These are phyloP conservation scores for Dillenia turbinata DNA, from an alignment of 164 flowering plant species.

Conservation along the genomic window DNA sequence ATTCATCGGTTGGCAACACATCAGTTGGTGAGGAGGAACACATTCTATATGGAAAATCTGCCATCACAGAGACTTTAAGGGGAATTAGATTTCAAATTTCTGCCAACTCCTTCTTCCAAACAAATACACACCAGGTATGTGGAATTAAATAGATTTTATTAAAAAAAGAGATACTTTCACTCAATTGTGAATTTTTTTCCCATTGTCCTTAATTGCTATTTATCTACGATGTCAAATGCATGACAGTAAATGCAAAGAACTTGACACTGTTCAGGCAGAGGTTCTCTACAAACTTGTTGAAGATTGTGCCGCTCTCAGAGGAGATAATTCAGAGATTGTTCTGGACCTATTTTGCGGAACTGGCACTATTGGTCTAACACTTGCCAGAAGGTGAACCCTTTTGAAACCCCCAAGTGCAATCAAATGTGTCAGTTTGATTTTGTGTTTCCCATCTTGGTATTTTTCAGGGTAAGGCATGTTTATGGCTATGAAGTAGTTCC, in stretches of 20 bases:
- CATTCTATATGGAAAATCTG: slow-evolving; percentile 67
- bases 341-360: slow-evolving; percentile 98
- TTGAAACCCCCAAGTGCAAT: not conserved
- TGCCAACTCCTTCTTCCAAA: slow-evolving; percentile 98
- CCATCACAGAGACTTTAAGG: slow-evolving; percentile 76
- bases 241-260: not conserved
- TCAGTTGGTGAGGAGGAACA: slow-evolving; percentile 89
- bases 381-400: slow-evolving; percentile 63
- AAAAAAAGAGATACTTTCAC: no score
- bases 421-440: not conserved
- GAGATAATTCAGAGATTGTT: slow-evolving; percentile 91
- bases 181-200: no score
- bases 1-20: slow-evolving; percentile 88
- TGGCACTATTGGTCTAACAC: slow-evolving; percentile 95
- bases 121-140: slow-evolving; percentile 86
- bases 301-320: slow-evolving; percentile 81
- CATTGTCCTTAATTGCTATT: no score
- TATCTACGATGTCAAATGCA: no score
- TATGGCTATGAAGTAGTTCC: slow-evolving; percentile 93
- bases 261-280: slow-evolving; percentile 66
- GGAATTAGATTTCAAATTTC: slow-evolving; percentile 91
- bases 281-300: slow-evolving; percentile 82
- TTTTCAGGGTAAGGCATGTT: slow-evolving; percentile 70
- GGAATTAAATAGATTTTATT: not conserved
- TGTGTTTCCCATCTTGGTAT: slow-evolving; percentile 8